Evolutionary conservation across 768 basidiomycete species (phyloP).

Genomic region (Fomitopsis serialis): DNA sequence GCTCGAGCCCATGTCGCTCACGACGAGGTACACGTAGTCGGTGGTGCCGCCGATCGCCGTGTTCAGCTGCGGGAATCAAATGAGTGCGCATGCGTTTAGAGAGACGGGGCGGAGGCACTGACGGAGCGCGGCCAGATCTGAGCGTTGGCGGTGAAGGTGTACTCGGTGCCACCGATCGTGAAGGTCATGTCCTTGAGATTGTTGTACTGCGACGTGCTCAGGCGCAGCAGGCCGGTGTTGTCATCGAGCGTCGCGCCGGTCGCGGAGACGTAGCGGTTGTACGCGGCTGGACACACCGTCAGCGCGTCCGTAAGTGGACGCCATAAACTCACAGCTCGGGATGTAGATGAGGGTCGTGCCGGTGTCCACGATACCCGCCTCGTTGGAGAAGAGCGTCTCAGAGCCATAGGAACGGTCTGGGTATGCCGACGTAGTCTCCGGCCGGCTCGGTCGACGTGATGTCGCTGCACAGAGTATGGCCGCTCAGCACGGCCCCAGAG

Average conservation of each 20-base stretch:
- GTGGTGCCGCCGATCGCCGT: conserved; percentile 47
- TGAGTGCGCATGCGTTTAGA: too few relatives aligned
- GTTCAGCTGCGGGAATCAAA: conserved; percentile 37
- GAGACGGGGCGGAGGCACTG: not conserved
- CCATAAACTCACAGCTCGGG: conserved; percentile 2
- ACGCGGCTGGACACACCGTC: conserved; percentile 12
- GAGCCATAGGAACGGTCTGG: conserved; percentile 19
- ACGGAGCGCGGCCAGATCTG: conserved; percentile 57
- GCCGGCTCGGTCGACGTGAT: conserved; percentile 17
- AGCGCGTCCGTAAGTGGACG: not conserved
- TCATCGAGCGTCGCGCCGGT: conserved; percentile 11
- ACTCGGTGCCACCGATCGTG: conserved; percentile 9
- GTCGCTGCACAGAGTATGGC: conserved; percentile 6
- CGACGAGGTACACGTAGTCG: conserved; percentile 32
- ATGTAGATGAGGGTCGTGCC: conserved; percentile 20
- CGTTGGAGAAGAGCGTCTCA: conserved; percentile 10
- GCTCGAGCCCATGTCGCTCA: conserved; percentile 30
- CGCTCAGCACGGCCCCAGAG: too few relatives aligned
- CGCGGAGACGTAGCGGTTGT: conserved; percentile 17
- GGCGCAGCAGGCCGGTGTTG: conserved; percentile 13
- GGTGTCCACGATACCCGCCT: conserved; percentile 25
- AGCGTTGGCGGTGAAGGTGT: conserved; percentile 54
- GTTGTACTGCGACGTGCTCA: conserved; percentile 16
- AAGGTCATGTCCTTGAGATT: conserved; percentile 19
- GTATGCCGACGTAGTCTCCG: conserved; percentile 18